Evolutionary conservation across 2,329 filamentous ascomycete species (phyloP).

Genomic region (Camptophora hylomeconis): DNA sequence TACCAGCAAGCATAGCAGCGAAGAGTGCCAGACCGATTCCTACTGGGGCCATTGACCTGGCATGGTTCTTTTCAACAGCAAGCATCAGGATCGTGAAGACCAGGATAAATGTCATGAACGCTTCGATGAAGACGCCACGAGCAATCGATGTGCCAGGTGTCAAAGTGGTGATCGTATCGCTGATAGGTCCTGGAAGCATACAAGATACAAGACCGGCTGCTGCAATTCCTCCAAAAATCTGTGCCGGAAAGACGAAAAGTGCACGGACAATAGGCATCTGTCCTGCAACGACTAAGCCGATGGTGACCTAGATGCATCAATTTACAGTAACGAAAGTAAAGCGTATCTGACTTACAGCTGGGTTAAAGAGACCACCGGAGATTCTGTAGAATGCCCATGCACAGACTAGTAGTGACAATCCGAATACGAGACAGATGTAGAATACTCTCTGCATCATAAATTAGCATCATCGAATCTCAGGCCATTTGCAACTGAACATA

Average conservation of each 20-base stretch:
- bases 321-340: background rate
- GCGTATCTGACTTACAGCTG: conserved; percentile 24
- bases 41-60: conserved; percentile 57
- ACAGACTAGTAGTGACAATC: conserved; percentile 35
- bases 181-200: conserved; percentile 43
- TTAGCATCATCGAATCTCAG: too few species aligned
- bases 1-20: conserved; percentile 39
- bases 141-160: conserved; percentile 36
- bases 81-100: conserved; percentile 56
- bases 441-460: conserved; percentile 5
- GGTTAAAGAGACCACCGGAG: conserved; percentile 39
- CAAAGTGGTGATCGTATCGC: conserved; percentile 41
- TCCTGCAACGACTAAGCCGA: conserved; percentile 45
- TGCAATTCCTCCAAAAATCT: conserved; percentile 46
- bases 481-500: too few species aligned
- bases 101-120: conserved; percentile 51
- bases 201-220: conserved; percentile 45
- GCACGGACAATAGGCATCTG: conserved; percentile 41
- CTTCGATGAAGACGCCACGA: conserved; percentile 54
- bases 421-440: conserved; percentile 26
- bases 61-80: conserved; percentile 59
- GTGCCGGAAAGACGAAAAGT: conserved; percentile 39
- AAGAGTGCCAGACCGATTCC: conserved; percentile 62
- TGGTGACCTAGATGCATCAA: conserved; percentile 35
- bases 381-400: conserved; percentile 30